These are phyloP conservation scores for Mycena kentingensis DNA, from an alignment of 768 basidiomycete genomes.

Conservation along the genomic window DNA sequence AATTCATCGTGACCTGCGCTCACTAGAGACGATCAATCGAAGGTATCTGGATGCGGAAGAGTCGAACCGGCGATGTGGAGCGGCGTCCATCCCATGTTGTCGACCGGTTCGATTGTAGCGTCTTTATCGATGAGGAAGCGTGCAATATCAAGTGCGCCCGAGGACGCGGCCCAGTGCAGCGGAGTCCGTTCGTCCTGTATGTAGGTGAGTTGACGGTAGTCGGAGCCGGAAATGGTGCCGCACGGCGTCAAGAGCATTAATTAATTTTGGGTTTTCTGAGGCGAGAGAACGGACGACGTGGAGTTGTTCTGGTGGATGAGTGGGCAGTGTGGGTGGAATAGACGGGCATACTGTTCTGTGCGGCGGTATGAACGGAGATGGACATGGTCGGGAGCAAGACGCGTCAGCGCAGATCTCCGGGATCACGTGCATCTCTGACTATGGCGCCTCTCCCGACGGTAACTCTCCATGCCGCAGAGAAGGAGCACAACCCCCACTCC, in stretches of 20 bases:
- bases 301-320: conserved; percentile 56
- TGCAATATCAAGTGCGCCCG: conserved; percentile 66
- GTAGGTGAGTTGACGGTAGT: conserved; percentile 1
- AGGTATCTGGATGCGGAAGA: conserved; percentile 2
- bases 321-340: conserved; percentile 1
- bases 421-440: conserved; percentile 27
- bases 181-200: conserved; percentile 75
- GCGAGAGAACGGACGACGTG: conserved; percentile 69
- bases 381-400: conserved; percentile 36
- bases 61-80: conserved; percentile 74
- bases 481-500: conserved; percentile 51
- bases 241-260: conserved; percentile 68
- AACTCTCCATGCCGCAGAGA: conserved; percentile 26
- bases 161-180: conserved; percentile 84
- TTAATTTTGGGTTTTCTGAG: conserved; percentile 58
- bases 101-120: conserved; percentile 66
- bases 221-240: conserved; percentile 10
- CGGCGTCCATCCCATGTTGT: conserved; percentile 74
- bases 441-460: conserved; percentile 19
- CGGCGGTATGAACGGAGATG: conserved; percentile 62
- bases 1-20: conserved; percentile 80
- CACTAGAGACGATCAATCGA: conserved; percentile 44
- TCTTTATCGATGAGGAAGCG: conserved; percentile 70
- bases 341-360: conserved; percentile 59
- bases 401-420: conserved; percentile 22